These are phyloP conservation scores for Adansonia grandidieri DNA, from an alignment of 441 rosid species.

Conservation along the genomic window DNA sequence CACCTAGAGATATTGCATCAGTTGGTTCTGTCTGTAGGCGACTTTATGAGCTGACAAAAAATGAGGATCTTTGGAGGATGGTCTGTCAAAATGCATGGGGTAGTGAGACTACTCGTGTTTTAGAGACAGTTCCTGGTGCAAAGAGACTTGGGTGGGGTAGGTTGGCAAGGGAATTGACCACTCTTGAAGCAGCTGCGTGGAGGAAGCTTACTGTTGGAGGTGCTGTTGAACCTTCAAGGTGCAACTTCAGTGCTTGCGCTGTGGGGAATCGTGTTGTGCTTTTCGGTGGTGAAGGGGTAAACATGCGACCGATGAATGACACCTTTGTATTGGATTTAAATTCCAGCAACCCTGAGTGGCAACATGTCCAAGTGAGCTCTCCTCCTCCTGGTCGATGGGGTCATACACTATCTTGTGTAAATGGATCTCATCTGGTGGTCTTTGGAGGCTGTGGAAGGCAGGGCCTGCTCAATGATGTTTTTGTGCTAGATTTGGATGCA, in stretches of 20 bases:
- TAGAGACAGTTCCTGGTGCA: slow-evolving; percentile 15
- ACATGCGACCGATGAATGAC: slow-evolving; percentile 98
- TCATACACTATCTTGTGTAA: slow-evolving; percentile 86
- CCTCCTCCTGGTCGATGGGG: slow-evolving; percentile 99
- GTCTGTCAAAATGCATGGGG: slow-evolving; percentile 21
- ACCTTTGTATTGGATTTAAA: slow-evolving; percentile 87
- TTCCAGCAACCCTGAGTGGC: slow-evolving; percentile 84
- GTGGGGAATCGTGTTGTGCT: slow-evolving; percentile 91
- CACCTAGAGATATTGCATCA: slow-evolving; percentile 4
- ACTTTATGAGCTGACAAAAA: slow-evolving; percentile 8
- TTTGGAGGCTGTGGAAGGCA: slow-evolving; percentile 16
- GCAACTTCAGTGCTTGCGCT: slow-evolving; percentile 29
- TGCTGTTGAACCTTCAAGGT: slow-evolving; percentile 14
- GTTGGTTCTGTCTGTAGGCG: slow-evolving; percentile 11
- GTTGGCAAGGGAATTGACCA: slow-evolving; percentile 17
- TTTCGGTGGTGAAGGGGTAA: slow-evolving; percentile 93
- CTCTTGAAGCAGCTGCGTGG: slow-evolving; percentile 9
- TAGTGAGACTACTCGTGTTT: slow-evolving; percentile 7
- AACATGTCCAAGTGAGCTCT: slow-evolving; percentile 85
- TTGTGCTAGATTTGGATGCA: slow-evolving; percentile 33
- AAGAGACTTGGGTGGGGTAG: slow-evolving; percentile 10
- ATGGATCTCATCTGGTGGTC: slow-evolving; percentile 64
- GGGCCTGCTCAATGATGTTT: slow-evolving; percentile 17
- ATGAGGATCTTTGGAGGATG: slow-evolving; percentile 15
- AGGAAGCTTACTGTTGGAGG: slow-evolving; percentile 17